Base-by-base conservation (phyloP, 2,329 filamentous ascomycete genomes). In the Aaosphaeria pasadenensis region DNA sequence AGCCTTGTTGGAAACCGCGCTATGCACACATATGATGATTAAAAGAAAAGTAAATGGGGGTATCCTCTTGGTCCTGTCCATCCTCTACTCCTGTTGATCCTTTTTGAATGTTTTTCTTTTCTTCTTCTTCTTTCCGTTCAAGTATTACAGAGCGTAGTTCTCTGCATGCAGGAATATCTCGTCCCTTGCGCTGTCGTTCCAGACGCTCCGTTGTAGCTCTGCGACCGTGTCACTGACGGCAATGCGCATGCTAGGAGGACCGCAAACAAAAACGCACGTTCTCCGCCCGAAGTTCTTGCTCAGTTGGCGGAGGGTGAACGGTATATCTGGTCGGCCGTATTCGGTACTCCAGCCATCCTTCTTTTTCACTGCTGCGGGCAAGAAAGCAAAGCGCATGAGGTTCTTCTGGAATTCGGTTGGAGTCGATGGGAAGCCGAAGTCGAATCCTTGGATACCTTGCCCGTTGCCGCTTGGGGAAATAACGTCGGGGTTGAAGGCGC, bases 121-220 rank as follows among this genome's bases (percentile, higher is more conserved):
- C 3, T 24, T 24, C 17, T 24, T 24, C 17, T 24, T 24, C 17
- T 2, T 24, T 24, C 17, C 17, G 17, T 24, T 24, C 17, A 24
- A 24, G 17, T 24, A 24, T 36, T 43, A 96, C 53, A 96, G 77
- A 44, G 91, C 89, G 74, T 96, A 96, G 69, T 96, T 96, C 77
- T 97, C 92, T 4, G 91, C 89, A 74, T 96, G 92, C 68, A 96
- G 71, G 69, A 91, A 96, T 46, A 97, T 88, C 79, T 96, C 92
- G 65, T 96, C 91, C 42, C 87, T 81, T 59, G 81, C 80, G 32
- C 85, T 82, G 58, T 90, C 86, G 5, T 81, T 84, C 87, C 89
- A 91, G 43, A 97, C 91, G 69, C 86, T 83, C 29, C 82, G 82
- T 77, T 97, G 92, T 60, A 96, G 73, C 49, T 81, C 76, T 3